Evolutionary conservation across 164 flowering plant genomes (phyloP).

Genomic region (Litsea cubeba): DNA sequence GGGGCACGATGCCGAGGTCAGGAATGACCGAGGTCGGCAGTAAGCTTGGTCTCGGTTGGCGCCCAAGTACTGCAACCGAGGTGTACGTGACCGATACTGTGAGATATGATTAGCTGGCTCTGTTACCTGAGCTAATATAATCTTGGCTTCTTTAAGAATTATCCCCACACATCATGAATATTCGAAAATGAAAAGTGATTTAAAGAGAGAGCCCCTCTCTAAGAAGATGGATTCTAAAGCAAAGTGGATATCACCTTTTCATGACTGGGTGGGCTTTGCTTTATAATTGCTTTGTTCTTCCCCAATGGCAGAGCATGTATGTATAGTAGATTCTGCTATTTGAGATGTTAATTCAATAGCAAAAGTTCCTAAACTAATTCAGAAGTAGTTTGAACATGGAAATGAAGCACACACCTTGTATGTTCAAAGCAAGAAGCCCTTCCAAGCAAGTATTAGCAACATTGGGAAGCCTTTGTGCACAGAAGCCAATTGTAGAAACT

Average conservation of each 20-base stretch:
- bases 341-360: neutral
- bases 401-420: constrained; percentile 46
- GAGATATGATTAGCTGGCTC: no score
- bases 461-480: constrained; percentile 71
- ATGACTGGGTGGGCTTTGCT: constrained; percentile 57
- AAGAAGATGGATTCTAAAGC: neutral
- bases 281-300: constrained; percentile 68
- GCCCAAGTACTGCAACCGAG: no score
- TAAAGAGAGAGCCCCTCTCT: neutral
- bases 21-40: no score
- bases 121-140: no score
- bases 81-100: no score
- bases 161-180: no score
- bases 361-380: neutral
- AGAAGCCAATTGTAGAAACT: constrained; percentile 85
- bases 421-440: constrained; percentile 56
- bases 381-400: neutral
- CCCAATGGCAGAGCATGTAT: constrained; percentile 33
- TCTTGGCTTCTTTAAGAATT: no score
- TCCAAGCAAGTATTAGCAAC: constrained; percentile 68
- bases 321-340: constrained; percentile 43
- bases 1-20: no score
- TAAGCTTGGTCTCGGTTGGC: no score
- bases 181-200: neutral
- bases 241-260: constrained; percentile 55